A percentile compares a stretch with the other conserved stretches of the same genome.
Conservation (phyloP, 2,329 filamentous ascomycete genomes). For the Fusarium guadeloupense region DNA sequence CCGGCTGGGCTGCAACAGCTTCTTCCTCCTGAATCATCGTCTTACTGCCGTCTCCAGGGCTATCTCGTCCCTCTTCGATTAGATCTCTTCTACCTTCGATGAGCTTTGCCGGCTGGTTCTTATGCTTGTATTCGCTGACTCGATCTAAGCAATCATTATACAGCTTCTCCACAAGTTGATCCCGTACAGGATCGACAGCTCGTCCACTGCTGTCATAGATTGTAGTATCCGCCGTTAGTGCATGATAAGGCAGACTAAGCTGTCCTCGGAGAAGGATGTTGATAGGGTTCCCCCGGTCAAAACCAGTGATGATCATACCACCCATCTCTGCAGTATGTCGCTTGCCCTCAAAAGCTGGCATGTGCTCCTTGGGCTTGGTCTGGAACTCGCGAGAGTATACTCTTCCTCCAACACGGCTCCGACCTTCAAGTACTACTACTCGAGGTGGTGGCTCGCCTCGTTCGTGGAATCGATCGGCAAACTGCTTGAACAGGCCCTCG, state of each 20-base stretch:
- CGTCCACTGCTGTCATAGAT: constrained; percentile 87
- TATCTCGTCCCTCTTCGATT: constrained; percentile 85
- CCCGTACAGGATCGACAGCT: constrained; percentile 79
- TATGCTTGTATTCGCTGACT: constrained; percentile 89
- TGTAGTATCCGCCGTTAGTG: constrained; percentile 80
- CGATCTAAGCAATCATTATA: constrained; percentile 96
- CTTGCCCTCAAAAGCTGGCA: constrained; percentile 63
- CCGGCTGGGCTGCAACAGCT: constrained; percentile 68
- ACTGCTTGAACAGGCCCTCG: constrained; percentile 84
- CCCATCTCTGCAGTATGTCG: constrained; percentile 93
- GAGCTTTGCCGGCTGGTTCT: constrained; percentile 72
- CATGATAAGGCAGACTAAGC: constrained; percentile 85
- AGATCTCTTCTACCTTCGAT: constrained; percentile 85
- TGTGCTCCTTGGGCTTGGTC: constrained; percentile 65
- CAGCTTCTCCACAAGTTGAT: constrained; percentile 86
- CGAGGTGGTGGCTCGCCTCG: constrained; percentile 74
- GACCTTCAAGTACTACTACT: constrained; percentile 85
- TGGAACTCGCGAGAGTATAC: constrained; percentile 83
- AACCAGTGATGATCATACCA: constrained; percentile 97
- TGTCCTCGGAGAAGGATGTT: constrained; percentile 92
- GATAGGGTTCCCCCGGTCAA: constrained; percentile 92
- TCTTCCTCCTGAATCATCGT: constrained; percentile 79
- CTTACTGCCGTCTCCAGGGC: constrained; percentile 72
- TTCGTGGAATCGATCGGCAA: constrained; percentile 72
- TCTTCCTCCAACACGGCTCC: constrained; percentile 86